Conservation (phyloP, 148 eudicot species). For the Fagopyrum homotropicum region DNA sequence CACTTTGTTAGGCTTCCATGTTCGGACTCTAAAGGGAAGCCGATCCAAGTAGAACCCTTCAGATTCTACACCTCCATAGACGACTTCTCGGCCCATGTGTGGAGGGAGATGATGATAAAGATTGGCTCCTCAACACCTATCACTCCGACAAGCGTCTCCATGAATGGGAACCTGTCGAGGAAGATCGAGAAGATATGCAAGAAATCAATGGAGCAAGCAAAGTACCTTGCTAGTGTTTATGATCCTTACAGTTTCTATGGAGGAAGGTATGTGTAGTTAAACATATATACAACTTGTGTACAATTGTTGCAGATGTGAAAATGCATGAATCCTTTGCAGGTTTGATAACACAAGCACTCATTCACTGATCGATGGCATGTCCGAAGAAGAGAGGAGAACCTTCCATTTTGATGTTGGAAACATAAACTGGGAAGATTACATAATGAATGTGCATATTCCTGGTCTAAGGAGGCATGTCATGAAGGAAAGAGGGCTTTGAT, state of each 20-base stretch:
- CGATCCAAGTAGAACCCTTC: constrained; percentile 61
- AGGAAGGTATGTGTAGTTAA: constrained; percentile 57
- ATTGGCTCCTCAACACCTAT: constrained; percentile 31
- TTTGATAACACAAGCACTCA: constrained; percentile 81
- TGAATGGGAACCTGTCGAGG: constrained; percentile 26
- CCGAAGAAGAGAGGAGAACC: constrained; percentile 63
- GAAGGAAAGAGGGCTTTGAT: constrained; percentile 67
- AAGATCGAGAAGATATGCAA: constrained; percentile 60
- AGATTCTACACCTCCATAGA: constrained; percentile 71
- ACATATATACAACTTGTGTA: background rate
- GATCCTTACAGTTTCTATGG: constrained; percentile 86
- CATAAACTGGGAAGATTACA: constrained; percentile 91
- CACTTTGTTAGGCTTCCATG: constrained; percentile 64
- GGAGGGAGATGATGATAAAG: constrained; percentile 48
- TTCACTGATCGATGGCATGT: constrained; percentile 66
- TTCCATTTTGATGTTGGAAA: constrained; percentile 77
- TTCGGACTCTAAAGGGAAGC: constrained; percentile 63
- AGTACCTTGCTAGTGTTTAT: constrained; percentile 76
- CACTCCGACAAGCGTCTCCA: constrained; percentile 1
- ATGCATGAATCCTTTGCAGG: constrained; percentile 27
- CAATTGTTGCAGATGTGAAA: background rate
- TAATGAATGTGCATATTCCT: constrained; percentile 80
- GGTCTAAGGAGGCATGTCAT: constrained; percentile 90
- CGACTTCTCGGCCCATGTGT: constrained; percentile 69
- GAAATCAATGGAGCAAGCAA: constrained; percentile 81